Evolutionary conservation across 139 green algal species (phyloP), one percentile per base, ranked within the genome.

Genomic region (Diplosphaera chodatii): DNA sequence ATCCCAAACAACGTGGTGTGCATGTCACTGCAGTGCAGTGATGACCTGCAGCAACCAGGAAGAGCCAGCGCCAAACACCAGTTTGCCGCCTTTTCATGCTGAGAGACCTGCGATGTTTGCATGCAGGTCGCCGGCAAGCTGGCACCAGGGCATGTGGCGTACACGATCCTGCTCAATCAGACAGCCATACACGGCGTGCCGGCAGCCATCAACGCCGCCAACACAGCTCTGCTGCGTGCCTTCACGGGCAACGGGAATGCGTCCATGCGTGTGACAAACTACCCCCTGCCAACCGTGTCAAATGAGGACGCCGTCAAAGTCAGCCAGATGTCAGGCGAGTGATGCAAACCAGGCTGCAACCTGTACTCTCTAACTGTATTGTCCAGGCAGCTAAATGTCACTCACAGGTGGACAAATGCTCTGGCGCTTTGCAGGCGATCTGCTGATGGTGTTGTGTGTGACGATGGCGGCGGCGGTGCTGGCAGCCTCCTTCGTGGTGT

Each of bases 401-500:
- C n/a, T n/a, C n/a, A n/a, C n/a, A n/a, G n/a, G n/a, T n/a, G n/a
- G n/a, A n/a, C 16, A 20, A 21, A 48, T 1, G 32, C 4, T 2
- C 16, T 27, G 3, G 4, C 55, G 13, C 59, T 1, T 16, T 27
- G 76, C 81, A 72, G 81, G 80, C 30, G 64, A 67, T 16, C 79
- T 91, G 66, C 82, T 91, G 80, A 83, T 91, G 40, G 85, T 90
- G 74, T 73, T 93, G 65, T 89, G 84, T 67, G 68, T 91, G 69
- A 88, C 83, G n/a, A 74, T 91, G 77, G 85, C 86, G 0, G 55
- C 70, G 0, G 71, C 74, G 0, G 79, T 90, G 32, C 78, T 92
- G 64, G 79, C 77, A 1, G 86, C 88, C 18, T 83, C 75, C 27
- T 90, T 88, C 75, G 82, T 81, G 31, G 79, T 92, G 4, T 88